These are phyloP conservation scores for Waitea zeae DNA, from an alignment of 1,284 basidiomycete species.

Conservation along the genomic window DNA sequence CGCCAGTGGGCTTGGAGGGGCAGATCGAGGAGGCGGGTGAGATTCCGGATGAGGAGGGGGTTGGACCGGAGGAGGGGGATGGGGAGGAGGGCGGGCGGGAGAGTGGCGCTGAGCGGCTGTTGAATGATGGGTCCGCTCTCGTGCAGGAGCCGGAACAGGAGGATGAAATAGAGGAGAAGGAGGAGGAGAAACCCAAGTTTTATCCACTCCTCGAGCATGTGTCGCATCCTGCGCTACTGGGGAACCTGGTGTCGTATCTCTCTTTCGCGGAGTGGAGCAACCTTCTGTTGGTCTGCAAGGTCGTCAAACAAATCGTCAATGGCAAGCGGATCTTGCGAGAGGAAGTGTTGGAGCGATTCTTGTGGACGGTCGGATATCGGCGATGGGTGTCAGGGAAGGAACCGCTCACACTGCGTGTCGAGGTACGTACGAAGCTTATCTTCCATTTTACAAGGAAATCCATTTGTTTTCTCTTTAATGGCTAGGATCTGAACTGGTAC, in stretches of 20 bases:
- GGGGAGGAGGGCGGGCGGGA: background rate
- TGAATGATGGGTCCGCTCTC: background rate
- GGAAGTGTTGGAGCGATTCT: conserved; percentile 43
- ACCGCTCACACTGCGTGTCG: conserved; percentile 37
- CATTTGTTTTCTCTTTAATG: too few species aligned
- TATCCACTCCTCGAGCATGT: conserved; percentile 38
- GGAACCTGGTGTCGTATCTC: conserved; percentile 32
- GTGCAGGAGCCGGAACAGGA: background rate
- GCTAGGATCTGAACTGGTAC: conserved; percentile 62
- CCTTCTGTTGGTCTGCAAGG: conserved; percentile 35
- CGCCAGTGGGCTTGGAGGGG: background rate
- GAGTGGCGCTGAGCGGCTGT: too few species aligned
- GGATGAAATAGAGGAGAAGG: background rate
- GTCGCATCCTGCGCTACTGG: conserved; percentile 27
- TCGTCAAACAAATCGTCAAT: conserved; percentile 28
- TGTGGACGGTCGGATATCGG: conserved; percentile 50
- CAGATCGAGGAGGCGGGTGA: background rate
- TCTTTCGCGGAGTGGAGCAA: conserved; percentile 51
- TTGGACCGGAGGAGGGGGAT: background rate
- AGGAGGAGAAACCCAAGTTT: conserved; percentile 17
- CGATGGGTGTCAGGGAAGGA: conserved; percentile 44
- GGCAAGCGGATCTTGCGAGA: conserved; percentile 36
- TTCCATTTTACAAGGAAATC: too few species aligned
- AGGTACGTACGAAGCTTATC: conserved; percentile 20
- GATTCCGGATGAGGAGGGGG: background rate